Evolutionary conservation across 1,284 basidiomycete genomes (phyloP).

Genomic region (Ustilago lituana): DNA sequence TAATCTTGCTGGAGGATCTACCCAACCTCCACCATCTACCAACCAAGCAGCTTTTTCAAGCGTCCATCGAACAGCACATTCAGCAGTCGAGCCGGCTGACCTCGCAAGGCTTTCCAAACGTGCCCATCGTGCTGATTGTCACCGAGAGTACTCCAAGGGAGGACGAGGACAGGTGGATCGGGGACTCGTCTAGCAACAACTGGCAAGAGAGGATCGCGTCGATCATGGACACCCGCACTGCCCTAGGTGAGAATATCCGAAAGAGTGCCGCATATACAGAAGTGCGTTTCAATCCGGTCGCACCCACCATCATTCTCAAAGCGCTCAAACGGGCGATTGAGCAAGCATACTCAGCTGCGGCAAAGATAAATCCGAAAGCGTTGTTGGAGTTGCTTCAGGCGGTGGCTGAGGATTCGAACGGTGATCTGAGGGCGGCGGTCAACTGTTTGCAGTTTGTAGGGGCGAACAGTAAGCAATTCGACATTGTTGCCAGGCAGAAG

Average conservation of each 20-base stretch:
- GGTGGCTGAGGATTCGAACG: conserved; percentile 81
- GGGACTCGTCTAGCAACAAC: conserved; percentile 69
- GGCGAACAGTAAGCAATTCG: conserved; percentile 45
- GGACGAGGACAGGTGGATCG: conserved; percentile 71
- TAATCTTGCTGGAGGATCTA: conserved; percentile 89
- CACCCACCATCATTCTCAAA: conserved; percentile 82
- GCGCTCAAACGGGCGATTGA: conserved; percentile 73
- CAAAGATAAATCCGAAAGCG: conserved; percentile 1
- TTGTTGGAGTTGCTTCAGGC: conserved; percentile 19
- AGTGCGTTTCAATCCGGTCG: conserved; percentile 90
- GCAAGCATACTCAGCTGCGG: background rate
- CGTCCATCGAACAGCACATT: conserved; percentile 70
- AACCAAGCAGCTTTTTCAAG: conserved; percentile 81
- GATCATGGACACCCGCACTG: conserved; percentile 75
- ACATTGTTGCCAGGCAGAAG: conserved; percentile 1
- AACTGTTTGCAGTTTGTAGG: conserved; percentile 85
- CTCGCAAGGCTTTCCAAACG: conserved; percentile 15
- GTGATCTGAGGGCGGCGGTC: conserved; percentile 90
- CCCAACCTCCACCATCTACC: conserved; percentile 78
- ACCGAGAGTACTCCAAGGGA: conserved; percentile 75
- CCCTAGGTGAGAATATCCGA: conserved; percentile 75
- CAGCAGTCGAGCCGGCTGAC: conserved; percentile 15
- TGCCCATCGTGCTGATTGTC: conserved; percentile 82
- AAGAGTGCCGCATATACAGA: conserved; percentile 76
- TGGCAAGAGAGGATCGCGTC: conserved; percentile 67